These are phyloP conservation scores for Tolypocladium tropicale DNA, from an alignment of 2,329 filamentous ascomycete species.

Conservation along the genomic window DNA sequence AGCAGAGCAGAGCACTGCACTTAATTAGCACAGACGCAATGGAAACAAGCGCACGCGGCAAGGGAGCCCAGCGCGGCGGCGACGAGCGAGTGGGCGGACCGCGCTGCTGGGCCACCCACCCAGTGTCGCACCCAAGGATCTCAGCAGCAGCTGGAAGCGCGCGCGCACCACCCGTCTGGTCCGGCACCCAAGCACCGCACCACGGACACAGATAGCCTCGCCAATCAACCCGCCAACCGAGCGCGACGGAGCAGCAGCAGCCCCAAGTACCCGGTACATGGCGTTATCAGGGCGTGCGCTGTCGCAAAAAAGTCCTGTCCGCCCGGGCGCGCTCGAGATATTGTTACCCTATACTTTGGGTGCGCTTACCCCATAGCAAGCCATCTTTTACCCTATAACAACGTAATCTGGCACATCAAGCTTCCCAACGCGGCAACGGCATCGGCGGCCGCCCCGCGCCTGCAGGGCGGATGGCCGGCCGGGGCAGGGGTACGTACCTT, in stretches of 20 bases:
- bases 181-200: too few species aligned
- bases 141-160: too few species aligned
- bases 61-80: not conserved
- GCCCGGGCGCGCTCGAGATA: not conserved
- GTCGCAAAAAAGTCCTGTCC: not conserved
- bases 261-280: not conserved
- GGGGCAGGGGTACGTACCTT: not conserved
- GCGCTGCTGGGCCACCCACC: not conserved
- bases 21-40: not conserved
- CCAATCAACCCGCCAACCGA: too few species aligned
- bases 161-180: too few species aligned
- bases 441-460: not conserved
- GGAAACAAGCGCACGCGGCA: not conserved
- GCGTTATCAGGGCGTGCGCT: not conserved
- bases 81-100: not conserved
- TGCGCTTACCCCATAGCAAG: conserved; percentile 8
- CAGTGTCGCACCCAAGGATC: too few species aligned
- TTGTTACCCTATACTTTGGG: conserved; percentile 9
- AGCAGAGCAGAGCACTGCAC: not conserved
- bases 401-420: conserved; percentile 13
- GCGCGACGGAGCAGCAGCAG: too few species aligned
- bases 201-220: not conserved
- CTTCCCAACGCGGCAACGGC: conserved; percentile 4
- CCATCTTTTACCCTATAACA: conserved; percentile 17
- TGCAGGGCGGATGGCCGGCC: too few species aligned